phyloP scores from a whole-genome alignment of 2,329 filamentous ascomycete genomes.

The Daldinia eschscholtzii region DNA sequence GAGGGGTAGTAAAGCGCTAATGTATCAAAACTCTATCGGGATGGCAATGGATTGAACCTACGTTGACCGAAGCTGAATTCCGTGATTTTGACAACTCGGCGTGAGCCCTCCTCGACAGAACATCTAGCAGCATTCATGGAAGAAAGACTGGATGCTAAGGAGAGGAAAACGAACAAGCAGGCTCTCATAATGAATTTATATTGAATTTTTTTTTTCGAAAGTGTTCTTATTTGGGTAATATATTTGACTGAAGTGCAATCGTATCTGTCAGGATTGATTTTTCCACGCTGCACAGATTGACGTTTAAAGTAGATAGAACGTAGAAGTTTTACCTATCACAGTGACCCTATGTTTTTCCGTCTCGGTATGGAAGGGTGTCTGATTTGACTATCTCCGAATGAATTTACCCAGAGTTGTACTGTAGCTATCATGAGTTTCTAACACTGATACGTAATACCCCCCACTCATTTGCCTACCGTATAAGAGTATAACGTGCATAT shows the following conservation, averaged over 20 bases:
- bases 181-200: background rate
- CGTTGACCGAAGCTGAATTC: slow-evolving; percentile 4
- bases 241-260: background rate
- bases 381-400: background rate
- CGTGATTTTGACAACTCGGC: background rate
- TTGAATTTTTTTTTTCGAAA: background rate
- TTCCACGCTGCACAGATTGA: background rate
- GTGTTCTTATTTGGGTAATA: background rate
- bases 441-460: background rate
- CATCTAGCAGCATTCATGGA: background rate
- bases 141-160: background rate
- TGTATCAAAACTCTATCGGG: background rate
- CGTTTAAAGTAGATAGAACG: no score
- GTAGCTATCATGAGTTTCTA: background rate
- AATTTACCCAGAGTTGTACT: slow-evolving; percentile 28
- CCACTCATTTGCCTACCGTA: background rate
- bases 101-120: background rate
- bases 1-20: background rate
- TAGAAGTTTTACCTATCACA: background rate
- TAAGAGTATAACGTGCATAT: background rate
- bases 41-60: background rate
- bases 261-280: background rate
- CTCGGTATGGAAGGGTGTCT: background rate
- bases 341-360: background rate
- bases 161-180: background rate